Evolutionary conservation across 163 green algal genomes (phyloP).

Genomic region (Scenedesmus sp.): DNA sequence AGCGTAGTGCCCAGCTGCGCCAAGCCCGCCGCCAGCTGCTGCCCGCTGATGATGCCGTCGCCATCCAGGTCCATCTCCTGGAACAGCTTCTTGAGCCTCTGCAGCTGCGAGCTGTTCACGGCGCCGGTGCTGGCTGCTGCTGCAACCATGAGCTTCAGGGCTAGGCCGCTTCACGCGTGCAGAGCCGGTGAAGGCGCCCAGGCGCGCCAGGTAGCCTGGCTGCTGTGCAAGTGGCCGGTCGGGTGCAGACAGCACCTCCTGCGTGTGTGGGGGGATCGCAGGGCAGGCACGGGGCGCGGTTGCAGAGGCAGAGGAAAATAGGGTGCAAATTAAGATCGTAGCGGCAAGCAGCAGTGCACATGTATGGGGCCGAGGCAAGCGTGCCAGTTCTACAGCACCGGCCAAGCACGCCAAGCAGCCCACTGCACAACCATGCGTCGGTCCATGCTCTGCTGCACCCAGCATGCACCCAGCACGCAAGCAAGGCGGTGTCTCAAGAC

Average conservation of each 20-base stretch:
- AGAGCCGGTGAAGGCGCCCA: conserved; percentile 72
- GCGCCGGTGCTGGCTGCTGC: conserved; percentile 32
- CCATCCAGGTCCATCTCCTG: conserved; percentile 53
- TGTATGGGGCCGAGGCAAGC: too few species aligned
- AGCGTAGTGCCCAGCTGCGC: conserved; percentile 29
- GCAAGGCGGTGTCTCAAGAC: too few species aligned
- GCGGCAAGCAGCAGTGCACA: not conserved
- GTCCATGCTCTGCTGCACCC: too few species aligned
- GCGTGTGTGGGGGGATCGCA: not conserved
- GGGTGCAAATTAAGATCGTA: too few species aligned
- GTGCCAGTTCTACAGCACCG: too few species aligned
- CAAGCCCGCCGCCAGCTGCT: conserved; percentile 47
- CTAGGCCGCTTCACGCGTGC: conserved; percentile 75
- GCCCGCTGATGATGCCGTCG: conserved; percentile 54
- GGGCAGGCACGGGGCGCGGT: not conserved
- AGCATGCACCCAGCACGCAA: not conserved
- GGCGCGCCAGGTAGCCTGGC: conserved; percentile 61
- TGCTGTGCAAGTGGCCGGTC: conserved; percentile 25
- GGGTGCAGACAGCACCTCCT: conserved; percentile 43
- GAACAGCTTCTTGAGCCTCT: conserved; percentile 48
- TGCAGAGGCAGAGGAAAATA: not conserved
- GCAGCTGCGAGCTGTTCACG: conserved; percentile 34
- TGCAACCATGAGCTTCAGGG: conserved; percentile 74
- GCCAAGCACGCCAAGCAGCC: too few species aligned
- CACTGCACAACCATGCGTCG: too few species aligned